Conservation (phyloP, 257 asterid genomes). For the Ocimum tenuiflorum region DNA sequence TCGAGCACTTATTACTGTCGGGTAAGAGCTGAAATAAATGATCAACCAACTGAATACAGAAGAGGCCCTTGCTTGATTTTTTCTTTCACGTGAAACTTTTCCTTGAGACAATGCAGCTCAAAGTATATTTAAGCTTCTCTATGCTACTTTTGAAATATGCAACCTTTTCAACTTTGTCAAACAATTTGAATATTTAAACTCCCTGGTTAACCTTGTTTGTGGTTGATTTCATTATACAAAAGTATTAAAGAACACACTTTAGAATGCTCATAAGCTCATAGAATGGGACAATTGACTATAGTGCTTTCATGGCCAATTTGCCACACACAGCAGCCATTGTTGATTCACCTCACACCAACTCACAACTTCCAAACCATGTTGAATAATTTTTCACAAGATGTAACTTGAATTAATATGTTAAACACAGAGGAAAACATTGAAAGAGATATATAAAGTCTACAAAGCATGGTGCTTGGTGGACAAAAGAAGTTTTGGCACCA, state of each 20-base stretch:
- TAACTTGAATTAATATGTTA: not conserved
- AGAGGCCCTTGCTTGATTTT: not conserved
- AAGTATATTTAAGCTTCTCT: slow-evolving; percentile 7
- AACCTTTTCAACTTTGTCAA: not conserved
- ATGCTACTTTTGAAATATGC: no score
- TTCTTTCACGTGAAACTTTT: not conserved
- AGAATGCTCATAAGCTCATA: not conserved
- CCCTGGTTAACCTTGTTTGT: not conserved
- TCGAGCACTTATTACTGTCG: not conserved
- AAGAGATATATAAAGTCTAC: no score
- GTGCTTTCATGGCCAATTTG: not conserved
- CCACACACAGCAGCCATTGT: not conserved
- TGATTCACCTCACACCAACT: not conserved
- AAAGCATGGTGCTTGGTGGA: no score
- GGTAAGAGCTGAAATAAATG: not conserved
- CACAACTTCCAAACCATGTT: not conserved
- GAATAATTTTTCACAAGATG: not conserved
- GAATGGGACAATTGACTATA: not conserved
- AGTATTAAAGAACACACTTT: not conserved
- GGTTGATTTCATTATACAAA: not conserved
- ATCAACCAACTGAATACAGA: not conserved
- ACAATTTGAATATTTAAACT: not conserved
- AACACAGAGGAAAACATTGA: not conserved
- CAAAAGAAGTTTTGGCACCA: no score
- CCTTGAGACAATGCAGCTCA: not conserved